Percentiles rank a stretch among this genome's conserved stretches.
Conservation (phyloP, 257 asterid genomes). For the Solanum piurae region DNA sequence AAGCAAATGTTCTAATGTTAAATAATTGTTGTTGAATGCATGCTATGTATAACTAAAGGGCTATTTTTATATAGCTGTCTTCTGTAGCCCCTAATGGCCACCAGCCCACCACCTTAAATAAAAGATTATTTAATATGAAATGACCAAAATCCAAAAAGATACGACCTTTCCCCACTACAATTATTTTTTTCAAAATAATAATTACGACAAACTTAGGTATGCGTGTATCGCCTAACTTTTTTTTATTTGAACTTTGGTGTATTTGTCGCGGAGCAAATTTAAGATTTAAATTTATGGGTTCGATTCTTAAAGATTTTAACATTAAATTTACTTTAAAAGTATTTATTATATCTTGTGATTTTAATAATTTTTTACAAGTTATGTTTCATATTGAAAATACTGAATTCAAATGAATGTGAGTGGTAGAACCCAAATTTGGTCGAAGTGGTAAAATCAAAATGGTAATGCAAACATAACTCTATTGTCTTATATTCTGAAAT, state of each 20-base stretch:
- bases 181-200: neutral
- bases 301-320: no score
- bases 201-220: neutral
- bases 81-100: neutral
- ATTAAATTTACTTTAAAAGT: no score
- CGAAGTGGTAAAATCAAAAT: neutral
- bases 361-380: no score
- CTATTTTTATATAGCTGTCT: neutral
- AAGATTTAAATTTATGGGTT: neutral
- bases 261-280: rapidly evolving
- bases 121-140: neutral
- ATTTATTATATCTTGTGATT: no score
- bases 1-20: neutral
- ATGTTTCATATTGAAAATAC: no score
- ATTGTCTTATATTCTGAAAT: neutral
- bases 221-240: neutral
- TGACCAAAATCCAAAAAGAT: neutral
- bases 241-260: neutral
- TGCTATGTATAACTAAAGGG: neutral
- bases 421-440: rapidly evolving
- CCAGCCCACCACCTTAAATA: neutral
- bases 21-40: neutral
- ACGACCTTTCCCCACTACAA: neutral
- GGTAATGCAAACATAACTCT: no score
- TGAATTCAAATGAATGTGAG: no score